phyloP scores from a whole-genome alignment of 768 basidiomycete genomes.

The Termitomyces sp. region DNA sequence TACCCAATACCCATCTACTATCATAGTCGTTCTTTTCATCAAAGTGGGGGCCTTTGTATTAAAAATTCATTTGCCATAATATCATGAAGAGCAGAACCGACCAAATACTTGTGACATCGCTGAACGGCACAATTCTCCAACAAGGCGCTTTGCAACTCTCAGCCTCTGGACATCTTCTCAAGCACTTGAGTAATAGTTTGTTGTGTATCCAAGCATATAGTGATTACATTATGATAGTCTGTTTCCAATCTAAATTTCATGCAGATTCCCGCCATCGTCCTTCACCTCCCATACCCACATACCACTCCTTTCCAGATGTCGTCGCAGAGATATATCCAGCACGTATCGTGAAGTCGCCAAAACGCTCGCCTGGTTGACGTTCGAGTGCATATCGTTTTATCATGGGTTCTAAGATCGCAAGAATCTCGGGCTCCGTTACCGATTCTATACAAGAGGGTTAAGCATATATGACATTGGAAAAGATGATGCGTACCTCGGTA shows the following conservation, averaged over 20 bases:
- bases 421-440: conserved; percentile 87
- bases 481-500: conserved; percentile 59
- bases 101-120: not conserved
- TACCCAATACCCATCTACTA: not conserved
- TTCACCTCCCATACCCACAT: conserved; percentile 78
- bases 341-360: conserved; percentile 94
- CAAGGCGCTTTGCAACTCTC: not conserved
- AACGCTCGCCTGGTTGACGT: conserved; percentile 80
- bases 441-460: conserved; percentile 42
- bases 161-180: not conserved
- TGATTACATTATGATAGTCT: not conserved
- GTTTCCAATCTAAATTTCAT: not conserved
- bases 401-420: conserved; percentile 87
- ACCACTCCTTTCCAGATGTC: conserved; percentile 81
- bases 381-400: conserved; percentile 92
- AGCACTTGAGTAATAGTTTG: not conserved
- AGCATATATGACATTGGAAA: not conserved
- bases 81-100: not conserved
- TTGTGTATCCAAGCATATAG: not conserved
- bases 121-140: not conserved
- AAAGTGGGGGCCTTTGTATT: not conserved
- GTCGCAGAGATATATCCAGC: conserved; percentile 88
- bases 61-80: not conserved
- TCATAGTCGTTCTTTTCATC: too few relatives aligned
- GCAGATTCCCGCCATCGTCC: conserved; percentile 42